These are phyloP conservation scores for Backusella tarrabulga DNA, from an alignment of 192 early-diverging fungal species.

Conservation along the genomic window DNA sequence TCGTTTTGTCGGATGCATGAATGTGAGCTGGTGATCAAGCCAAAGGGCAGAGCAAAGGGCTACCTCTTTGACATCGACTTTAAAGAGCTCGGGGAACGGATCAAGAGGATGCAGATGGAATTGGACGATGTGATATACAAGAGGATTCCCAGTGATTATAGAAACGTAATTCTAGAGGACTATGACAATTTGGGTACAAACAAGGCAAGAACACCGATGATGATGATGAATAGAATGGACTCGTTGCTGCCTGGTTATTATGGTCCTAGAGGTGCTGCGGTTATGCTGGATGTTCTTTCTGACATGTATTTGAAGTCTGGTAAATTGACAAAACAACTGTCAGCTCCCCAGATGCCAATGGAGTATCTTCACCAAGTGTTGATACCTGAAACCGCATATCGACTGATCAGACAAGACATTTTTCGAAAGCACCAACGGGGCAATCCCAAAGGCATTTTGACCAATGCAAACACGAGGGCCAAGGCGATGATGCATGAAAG, in stretches of 20 bases:
- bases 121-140: constrained; percentile 36
- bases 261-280: constrained; percentile 45
- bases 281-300: constrained; percentile 33
- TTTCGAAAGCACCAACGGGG: background rate
- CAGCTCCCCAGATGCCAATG: constrained; percentile 43
- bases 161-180: constrained; percentile 24
- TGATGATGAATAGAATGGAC: constrained; percentile 44
- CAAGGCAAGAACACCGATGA: constrained; percentile 42
- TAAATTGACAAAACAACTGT: constrained; percentile 26
- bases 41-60: constrained; percentile 31
- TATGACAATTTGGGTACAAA: constrained; percentile 38
- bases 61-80: constrained; percentile 45
- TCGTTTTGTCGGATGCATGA: constrained; percentile 48
- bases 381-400: constrained; percentile 46
- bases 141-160: constrained; percentile 29
- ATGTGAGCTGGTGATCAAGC: constrained; percentile 37
- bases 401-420: constrained; percentile 47
- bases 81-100: constrained; percentile 25
- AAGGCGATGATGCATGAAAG: constrained; percentile 23
- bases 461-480: background rate
- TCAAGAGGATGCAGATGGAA: constrained; percentile 30
- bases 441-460: background rate
- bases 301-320: constrained; percentile 35
- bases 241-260: constrained; percentile 53
- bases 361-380: constrained; percentile 56